Percentiles rank a stretch among this genome's conserved stretches.
Conservation (phyloP, 345 rosid genomes). For the Salix exigua region DNA sequence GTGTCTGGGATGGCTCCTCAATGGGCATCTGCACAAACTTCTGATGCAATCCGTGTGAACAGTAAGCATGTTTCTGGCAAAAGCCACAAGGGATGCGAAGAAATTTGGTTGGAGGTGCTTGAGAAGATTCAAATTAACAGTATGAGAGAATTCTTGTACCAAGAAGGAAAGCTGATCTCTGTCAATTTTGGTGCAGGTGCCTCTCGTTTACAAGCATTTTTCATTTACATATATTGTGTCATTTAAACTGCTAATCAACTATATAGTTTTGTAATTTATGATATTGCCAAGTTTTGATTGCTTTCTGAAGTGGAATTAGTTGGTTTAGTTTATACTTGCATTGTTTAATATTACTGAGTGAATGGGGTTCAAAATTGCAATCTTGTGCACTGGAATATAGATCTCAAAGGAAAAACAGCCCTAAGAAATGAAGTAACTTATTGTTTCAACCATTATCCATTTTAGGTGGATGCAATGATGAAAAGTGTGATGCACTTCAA, state of each 20-base stretch:
- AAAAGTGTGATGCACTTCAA: not conserved
- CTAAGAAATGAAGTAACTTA: not conserved
- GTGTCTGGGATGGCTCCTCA: slow-evolving; percentile 37
- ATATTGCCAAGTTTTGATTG: not conserved
- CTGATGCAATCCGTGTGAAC: slow-evolving; percentile 16
- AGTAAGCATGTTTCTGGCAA: slow-evolving; percentile 34
- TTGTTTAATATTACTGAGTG: not conserved
- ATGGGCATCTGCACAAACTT: slow-evolving; percentile 22
- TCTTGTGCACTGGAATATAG: not conserved
- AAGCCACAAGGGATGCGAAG: slow-evolving; percentile 50
- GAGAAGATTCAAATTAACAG: slow-evolving; percentile 48
- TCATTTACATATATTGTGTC: not conserved
- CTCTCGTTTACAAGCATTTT: not conserved
- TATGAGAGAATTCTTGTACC: slow-evolving; percentile 62
- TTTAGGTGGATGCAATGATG: not conserved
- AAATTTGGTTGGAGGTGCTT: slow-evolving; percentile 82
- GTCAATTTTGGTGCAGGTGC: slow-evolving; percentile 89
- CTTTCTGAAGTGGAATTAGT: not conserved
- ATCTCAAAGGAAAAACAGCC: not conserved
- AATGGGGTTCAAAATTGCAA: not conserved
- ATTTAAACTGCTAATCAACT: not conserved
- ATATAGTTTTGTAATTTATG: not conserved
- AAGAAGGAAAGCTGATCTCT: slow-evolving; percentile 78
- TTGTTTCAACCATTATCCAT: not conserved
- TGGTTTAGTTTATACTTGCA: not conserved